A percentile compares a stretch with the other conserved stretches of the same genome.
Evolutionary conservation across 164 flowering plant species (phyloP).

Genomic region (Piper betle): DNA sequence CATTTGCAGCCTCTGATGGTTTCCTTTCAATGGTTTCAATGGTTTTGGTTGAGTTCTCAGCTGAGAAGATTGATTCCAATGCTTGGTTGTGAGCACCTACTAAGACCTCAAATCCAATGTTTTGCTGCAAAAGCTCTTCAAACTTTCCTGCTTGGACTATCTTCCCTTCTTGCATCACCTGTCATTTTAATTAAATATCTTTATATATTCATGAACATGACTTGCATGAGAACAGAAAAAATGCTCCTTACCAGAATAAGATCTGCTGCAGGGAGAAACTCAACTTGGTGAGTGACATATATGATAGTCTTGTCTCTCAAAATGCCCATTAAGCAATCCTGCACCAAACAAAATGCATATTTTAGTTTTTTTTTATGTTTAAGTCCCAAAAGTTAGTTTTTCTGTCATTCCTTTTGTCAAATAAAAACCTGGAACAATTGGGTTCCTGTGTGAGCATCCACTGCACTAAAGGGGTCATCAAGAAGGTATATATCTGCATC

Average conservation of each 20-base stretch:
- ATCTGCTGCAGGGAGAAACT: slow-evolving; percentile 96
- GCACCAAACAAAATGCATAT: slow-evolving; percentile 4
- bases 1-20: background rate
- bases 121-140: slow-evolving; percentile 61
- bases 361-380: too few relatives aligned
- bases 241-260: slow-evolving; percentile 57
- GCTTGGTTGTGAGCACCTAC: slow-evolving; percentile 93
- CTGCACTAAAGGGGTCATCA: slow-evolving; percentile 98
- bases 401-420: background rate
- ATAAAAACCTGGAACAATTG: slow-evolving; percentile 68
- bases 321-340: slow-evolving; percentile 87
- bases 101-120: slow-evolving; percentile 69
- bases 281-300: slow-evolving; percentile 96
- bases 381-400: background rate
- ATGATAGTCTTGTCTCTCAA: slow-evolving; percentile 76
- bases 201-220: background rate
- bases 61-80: slow-evolving; percentile 52
- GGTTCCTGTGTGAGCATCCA: slow-evolving; percentile 96
- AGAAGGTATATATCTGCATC: slow-evolving; percentile 92
- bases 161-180: slow-evolving; percentile 93
- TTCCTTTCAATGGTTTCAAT: slow-evolving; percentile 8
- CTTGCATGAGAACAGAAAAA: background rate
- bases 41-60: slow-evolving; percentile 41
- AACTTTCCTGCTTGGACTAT: slow-evolving; percentile 76
- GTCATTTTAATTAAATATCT: slow-evolving; percentile 8